Evolutionary conservation across 1,284 basidiomycete species (phyloP), one percentile per base, ranked within the genome.

Genomic region (Exobasidium rhododendri): DNA sequence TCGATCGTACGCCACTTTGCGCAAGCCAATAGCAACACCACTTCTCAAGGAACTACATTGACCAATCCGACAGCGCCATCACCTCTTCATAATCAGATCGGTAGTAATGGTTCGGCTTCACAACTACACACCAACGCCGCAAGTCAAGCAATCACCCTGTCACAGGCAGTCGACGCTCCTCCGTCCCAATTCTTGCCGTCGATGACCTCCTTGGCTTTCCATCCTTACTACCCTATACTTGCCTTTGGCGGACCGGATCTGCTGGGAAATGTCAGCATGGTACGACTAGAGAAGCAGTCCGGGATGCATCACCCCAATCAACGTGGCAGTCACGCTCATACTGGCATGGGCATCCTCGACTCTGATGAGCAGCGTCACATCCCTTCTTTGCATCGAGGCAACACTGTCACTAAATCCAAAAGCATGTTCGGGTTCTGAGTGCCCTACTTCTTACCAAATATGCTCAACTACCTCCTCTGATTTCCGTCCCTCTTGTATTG

Each of bases 131-230:
- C 47, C 24, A 17, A 50, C 28, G 4, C 20, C 4, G 20, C n/a
- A 4, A 24, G 20, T 28, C n/a, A 50, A 20, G 13, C 24, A 26
- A 14, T 26, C 13, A 24, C 26, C 20, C 47, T 50, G 2, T 50
- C 47, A 24, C 47, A 32, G 13, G 56, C 49, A 14, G 56, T 61
- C 52, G 29, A 51, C 22, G 11, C 28, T 28, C 50, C 64, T 1
- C 73, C 73, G 3, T 68, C 66, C 24, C 56, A 55, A 20, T 78
- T 73, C 51, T 66, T 67, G n/a, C 73, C 71, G 0, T 71, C 73
- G 13, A 68, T 67, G 67, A 69, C 71, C n/a, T 59, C 62, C 28
- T 67, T 77, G 40, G 70, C 71, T n/a, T 73, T 79, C 63, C 77
- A 79, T 58, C 75, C 77, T 10, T 72, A 79, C 56, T 54, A 69